Conservation (phyloP, 1,284 basidiomycete species). For the Cryptococcus sp. region DNA sequence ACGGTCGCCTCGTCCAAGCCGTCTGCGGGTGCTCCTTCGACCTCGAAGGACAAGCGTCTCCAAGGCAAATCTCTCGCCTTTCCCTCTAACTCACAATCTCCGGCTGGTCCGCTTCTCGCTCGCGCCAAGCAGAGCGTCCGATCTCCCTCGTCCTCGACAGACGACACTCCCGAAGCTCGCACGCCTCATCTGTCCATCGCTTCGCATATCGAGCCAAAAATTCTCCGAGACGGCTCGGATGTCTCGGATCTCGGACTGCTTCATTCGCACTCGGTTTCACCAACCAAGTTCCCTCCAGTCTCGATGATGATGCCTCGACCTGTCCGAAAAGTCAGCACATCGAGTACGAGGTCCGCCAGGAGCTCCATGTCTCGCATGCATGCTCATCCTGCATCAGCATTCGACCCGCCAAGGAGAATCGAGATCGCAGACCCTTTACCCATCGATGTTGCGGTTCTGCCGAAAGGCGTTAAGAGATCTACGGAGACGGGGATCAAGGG, state of each 20-base stretch:
- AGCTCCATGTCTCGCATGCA: constrained; percentile 21
- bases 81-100: not conserved
- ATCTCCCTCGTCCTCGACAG: constrained; percentile 29
- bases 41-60: not conserved
- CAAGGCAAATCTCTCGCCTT: not conserved
- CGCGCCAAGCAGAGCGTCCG: constrained; percentile 12
- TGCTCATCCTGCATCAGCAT: constrained; percentile 38
- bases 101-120: not conserved
- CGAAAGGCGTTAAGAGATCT: constrained; percentile 18
- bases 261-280: not conserved
- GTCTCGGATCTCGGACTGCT: constrained; percentile 28
- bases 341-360: constrained; percentile 6
- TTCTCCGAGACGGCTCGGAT: constrained; percentile 37
- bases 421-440: constrained; percentile 29
- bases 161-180: constrained; percentile 25
- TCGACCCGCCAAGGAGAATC: constrained; percentile 39
- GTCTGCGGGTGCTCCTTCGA: not conserved
- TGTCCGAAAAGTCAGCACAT: constrained; percentile 11
- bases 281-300: constrained; percentile 3
- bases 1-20: not conserved
- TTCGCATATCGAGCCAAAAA: constrained; percentile 17
- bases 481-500: constrained; percentile 51
- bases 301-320: constrained; percentile 8
- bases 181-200: constrained; percentile 21
- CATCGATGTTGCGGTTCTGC: constrained; percentile 7